phyloP scores from a whole-genome alignment of 331 rosid genomes.

The Prunus yedoensis region DNA sequence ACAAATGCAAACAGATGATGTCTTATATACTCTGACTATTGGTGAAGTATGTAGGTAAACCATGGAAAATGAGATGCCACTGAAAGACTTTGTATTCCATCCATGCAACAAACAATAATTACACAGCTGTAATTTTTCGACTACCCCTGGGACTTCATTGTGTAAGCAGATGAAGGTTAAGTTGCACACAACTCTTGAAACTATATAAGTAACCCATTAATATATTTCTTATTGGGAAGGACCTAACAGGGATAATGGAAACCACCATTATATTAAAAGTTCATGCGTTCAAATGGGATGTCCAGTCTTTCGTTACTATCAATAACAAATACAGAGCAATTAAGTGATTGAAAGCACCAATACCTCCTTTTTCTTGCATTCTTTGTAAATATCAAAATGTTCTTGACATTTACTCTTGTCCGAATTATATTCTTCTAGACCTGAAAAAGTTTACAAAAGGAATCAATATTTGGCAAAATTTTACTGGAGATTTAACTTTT shows the following conservation, averaged over 20 bases:
- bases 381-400: conserved; percentile 89
- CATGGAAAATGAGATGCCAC: background rate
- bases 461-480: background rate
- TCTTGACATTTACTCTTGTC: conserved; percentile 91
- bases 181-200: background rate
- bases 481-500: background rate
- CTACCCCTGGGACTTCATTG: background rate
- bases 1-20: background rate
- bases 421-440: conserved; percentile 66
- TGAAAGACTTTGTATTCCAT: background rate
- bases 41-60: background rate
- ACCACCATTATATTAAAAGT: background rate
- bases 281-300: background rate
- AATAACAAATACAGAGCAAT: conserved; percentile 2
- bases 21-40: background rate
- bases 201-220: background rate
- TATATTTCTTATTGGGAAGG: background rate
- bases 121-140: background rate
- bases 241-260: background rate
- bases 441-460: conserved; percentile 9
- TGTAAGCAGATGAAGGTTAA: background rate
- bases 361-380: conserved; percentile 98
- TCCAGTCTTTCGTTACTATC: background rate
- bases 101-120: background rate
- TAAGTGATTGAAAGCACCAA: background rate